Conservation (phyloP, 1,284 basidiomycete species). For the Trametes pubescens region DNA sequence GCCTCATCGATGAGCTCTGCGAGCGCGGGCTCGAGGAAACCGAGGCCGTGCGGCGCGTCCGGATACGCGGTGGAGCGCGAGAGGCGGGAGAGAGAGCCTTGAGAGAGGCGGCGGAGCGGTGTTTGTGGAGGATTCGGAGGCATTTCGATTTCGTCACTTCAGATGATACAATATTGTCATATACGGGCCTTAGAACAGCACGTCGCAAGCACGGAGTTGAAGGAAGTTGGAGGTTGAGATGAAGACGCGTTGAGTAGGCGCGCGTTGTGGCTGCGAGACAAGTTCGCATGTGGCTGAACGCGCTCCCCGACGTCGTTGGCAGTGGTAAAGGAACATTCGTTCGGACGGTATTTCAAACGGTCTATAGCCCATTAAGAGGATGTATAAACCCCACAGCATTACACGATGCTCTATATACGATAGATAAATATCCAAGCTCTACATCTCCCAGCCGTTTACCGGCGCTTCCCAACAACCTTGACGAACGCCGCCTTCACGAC, state of each 20-base stretch:
- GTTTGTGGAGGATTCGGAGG: constrained; percentile 56
- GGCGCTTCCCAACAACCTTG: constrained; percentile 69
- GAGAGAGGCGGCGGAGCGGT: constrained; percentile 89
- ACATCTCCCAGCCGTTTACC: constrained; percentile 35
- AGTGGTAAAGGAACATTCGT: not conserved
- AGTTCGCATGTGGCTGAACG: not conserved
- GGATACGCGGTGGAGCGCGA: constrained; percentile 77
- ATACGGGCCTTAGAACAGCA: not conserved
- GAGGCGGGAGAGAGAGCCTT: constrained; percentile 87
- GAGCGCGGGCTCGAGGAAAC: constrained; percentile 87
- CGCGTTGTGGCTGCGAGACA: not conserved
- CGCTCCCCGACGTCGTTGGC: no score
- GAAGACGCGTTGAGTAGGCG: not conserved
- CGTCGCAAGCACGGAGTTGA: not conserved
- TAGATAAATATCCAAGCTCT: constrained; percentile 1
- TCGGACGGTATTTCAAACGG: not conserved
- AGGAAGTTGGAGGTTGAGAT: not conserved
- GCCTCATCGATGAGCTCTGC: constrained; percentile 90
- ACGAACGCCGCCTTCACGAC: constrained; percentile 79
- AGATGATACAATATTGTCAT: not conserved
- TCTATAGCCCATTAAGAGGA: not conserved
- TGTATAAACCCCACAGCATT: not conserved
- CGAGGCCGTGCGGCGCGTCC: constrained; percentile 83
- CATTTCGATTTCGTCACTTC: constrained; percentile 21
- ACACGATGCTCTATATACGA: not conserved